These are phyloP conservation scores for Meyerozyma elateridarum DNA, from an alignment of 1,139 yeast species.

Conservation along the genomic window DNA sequence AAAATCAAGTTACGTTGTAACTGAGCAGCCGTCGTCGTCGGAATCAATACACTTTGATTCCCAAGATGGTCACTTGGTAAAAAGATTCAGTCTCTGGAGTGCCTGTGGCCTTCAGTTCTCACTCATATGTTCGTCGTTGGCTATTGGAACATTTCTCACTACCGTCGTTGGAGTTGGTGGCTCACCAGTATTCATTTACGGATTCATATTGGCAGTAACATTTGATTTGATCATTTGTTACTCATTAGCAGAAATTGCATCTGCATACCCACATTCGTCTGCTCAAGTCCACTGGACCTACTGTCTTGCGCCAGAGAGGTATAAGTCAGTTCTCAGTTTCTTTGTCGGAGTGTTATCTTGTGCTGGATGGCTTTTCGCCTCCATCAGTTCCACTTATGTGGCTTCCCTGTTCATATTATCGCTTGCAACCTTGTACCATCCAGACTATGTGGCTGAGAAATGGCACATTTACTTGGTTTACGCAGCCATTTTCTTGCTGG, in stretches of 20 bases:
- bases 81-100: conserved; percentile 21
- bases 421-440: conserved; percentile 16
- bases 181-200: conserved; percentile 21
- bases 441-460: conserved; percentile 17
- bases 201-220: conserved; percentile 19
- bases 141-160: conserved; percentile 22
- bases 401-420: conserved; percentile 8
- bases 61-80: conserved; percentile 11
- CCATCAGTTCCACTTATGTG: conserved; percentile 9
- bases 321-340: conserved; percentile 15
- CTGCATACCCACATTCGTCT: conserved; percentile 26
- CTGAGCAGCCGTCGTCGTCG: too few species aligned
- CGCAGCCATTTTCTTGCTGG: conserved; percentile 10
- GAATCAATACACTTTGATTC: too few species aligned
- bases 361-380: conserved; percentile 12
- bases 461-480: conserved; percentile 24
- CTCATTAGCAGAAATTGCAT: conserved; percentile 24
- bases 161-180: conserved; percentile 27
- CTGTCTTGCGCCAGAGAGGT: conserved; percentile 18
- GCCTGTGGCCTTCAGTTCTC: conserved; percentile 21
- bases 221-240: conserved; percentile 20
- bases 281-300: conserved; percentile 30
- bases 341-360: conserved; percentile 16
- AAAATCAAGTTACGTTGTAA: too few species aligned
- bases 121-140: conserved; percentile 23